A percentile compares a stretch with the other conserved stretches of the same genome.
phyloP scores from a whole-genome alignment of 2,329 filamentous ascomycete species.

The Aspergillus clavatus region DNA sequence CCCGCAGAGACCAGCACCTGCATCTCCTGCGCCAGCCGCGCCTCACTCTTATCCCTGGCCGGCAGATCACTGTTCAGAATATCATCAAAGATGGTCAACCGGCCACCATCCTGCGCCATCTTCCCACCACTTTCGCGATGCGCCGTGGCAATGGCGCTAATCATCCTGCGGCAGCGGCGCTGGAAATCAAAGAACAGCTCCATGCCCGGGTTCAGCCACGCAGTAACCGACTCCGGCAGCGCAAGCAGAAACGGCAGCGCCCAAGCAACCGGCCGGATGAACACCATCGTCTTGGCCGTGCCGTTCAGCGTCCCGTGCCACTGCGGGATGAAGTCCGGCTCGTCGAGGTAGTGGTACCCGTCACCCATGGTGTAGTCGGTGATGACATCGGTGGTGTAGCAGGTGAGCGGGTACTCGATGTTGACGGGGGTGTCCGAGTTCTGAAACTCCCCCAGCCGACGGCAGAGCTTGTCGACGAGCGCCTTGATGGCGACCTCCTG shows the following conservation, averaged over 20 bases:
- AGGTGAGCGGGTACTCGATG: slow-evolving; percentile 33
- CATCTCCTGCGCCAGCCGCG: slow-evolving; percentile 29
- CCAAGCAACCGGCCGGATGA: slow-evolving; percentile 22
- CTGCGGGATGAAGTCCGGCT: slow-evolving; percentile 26
- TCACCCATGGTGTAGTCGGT: slow-evolving; percentile 40
- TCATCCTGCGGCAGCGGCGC: slow-evolving; percentile 11
- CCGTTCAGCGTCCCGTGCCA: slow-evolving; percentile 27
- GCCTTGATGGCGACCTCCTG: slow-evolving; percentile 20
- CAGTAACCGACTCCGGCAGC: slow-evolving; percentile 15
- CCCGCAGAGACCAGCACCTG: slow-evolving; percentile 29
- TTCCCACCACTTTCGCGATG: slow-evolving; percentile 5
- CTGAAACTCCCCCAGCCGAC: slow-evolving; percentile 18
- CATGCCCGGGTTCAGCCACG: slow-evolving; percentile 20
- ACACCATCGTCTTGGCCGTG: slow-evolving; percentile 17
- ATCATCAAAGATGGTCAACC: slow-evolving; percentile 29
- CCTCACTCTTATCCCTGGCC: slow-evolving; percentile 31
- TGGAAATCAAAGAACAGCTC: slow-evolving; percentile 19
- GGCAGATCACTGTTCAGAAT: slow-evolving; percentile 25
- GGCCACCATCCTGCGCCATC: not conserved
- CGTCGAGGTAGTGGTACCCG: slow-evolving; percentile 29
- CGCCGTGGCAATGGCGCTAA: slow-evolving; percentile 8
- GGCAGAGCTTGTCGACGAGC: slow-evolving; percentile 23
- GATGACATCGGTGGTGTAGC: slow-evolving; percentile 44
- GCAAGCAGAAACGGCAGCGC: slow-evolving; percentile 16
- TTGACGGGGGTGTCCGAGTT: slow-evolving; percentile 15